Conservation (phyloP, 768 basidiomycete species). For the Mycena kentingensis region DNA sequence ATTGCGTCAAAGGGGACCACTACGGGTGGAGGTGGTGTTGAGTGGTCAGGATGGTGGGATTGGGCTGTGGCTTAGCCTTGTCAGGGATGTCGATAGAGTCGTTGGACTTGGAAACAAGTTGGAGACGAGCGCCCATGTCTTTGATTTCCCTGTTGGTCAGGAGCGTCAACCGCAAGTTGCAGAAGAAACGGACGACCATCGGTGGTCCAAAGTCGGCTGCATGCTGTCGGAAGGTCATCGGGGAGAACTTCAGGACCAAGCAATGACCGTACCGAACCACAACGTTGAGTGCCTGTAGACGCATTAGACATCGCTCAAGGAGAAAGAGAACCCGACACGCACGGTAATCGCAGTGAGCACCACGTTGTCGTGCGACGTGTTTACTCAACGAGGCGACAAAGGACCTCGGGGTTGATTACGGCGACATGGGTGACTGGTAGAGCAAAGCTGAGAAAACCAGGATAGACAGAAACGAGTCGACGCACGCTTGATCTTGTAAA, state of each 20-base stretch:
- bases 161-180: slow-evolving; percentile 46
- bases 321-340: slow-evolving; percentile 11
- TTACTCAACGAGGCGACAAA: slow-evolving; percentile 54
- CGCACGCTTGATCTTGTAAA: slow-evolving; percentile 54
- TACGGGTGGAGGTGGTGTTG: too few species aligned
- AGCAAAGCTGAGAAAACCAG: not conserved
- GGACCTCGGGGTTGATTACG: slow-evolving; percentile 55
- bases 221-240: slow-evolving; percentile 34
- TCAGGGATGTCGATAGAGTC: too few species aligned
- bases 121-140: slow-evolving; percentile 51
- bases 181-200: slow-evolving; percentile 26
- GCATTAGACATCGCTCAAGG: slow-evolving; percentile 9
- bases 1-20: too few species aligned
- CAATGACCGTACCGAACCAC: slow-evolving; percentile 44
- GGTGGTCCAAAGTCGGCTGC: slow-evolving; percentile 56
- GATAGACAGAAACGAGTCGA: not conserved
- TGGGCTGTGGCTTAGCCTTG: too few species aligned
- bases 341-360: slow-evolving; percentile 62
- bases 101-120: too few species aligned
- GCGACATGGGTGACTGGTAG: slow-evolving; percentile 51
- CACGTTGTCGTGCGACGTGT: slow-evolving; percentile 54
- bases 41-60: too few species aligned
- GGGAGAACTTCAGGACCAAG: not conserved
- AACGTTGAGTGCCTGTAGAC: slow-evolving; percentile 55
- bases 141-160: slow-evolving; percentile 52